phyloP scores from a whole-genome alignment of 768 basidiomycete species.

The Russula griseocarnosa region DNA sequence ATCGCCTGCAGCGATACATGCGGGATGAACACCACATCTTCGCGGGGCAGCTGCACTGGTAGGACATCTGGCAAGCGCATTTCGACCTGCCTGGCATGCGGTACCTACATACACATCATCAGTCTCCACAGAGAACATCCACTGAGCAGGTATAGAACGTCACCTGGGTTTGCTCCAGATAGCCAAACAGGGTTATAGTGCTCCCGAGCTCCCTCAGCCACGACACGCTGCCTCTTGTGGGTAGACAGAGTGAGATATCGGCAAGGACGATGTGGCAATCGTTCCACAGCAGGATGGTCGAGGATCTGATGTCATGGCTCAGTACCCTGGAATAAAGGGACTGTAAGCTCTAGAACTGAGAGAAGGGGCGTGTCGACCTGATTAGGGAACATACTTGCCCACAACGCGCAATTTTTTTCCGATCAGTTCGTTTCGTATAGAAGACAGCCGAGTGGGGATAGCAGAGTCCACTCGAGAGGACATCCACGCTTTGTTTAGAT shows the following conservation, averaged over 20 bases:
- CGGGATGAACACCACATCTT: conserved; percentile 11
- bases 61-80: conserved; percentile 4
- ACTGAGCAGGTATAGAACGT: neutral
- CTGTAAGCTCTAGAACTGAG: neutral
- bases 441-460: conserved; percentile 24
- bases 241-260: conserved; percentile 27
- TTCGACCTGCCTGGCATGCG: conserved; percentile 13
- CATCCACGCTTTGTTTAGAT: conserved; percentile 2
- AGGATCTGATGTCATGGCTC: conserved; percentile 23
- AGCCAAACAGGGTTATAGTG: conserved; percentile 26
- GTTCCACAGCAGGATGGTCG: conserved; percentile 22
- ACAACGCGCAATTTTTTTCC: conserved; percentile 28
- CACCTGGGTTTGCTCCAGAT: conserved; percentile 24
- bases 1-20: conserved; percentile 27
- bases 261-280: conserved; percentile 18
- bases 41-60: conserved; percentile 14
- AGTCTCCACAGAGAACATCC: conserved; percentile 2
- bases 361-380: neutral
- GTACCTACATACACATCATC: neutral
- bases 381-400: conserved; percentile 24
- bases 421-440: conserved; percentile 24
- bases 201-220: conserved; percentile 25
- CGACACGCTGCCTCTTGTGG: conserved; percentile 11
- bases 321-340: conserved; percentile 19
- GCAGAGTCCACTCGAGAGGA: conserved; percentile 24